A percentile compares a stretch with the other conserved stretches of the same genome.
Conservation (phyloP, 768 basidiomycete genomes). For the Paxillus involutus region DNA sequence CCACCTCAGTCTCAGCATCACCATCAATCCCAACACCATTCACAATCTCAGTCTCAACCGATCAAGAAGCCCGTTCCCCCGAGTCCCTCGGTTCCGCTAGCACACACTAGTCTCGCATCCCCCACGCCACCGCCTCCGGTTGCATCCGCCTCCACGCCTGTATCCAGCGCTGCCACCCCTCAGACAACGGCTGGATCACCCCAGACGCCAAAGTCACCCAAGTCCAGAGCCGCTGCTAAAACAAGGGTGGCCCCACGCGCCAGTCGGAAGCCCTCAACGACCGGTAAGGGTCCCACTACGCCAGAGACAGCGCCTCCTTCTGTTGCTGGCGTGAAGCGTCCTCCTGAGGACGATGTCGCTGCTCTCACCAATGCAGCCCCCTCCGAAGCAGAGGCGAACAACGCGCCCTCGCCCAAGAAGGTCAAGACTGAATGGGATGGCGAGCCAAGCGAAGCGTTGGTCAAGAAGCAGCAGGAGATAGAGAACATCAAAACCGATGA, state of each 20-base stretch:
- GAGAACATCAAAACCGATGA: conserved; percentile 63
- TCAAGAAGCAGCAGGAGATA: conserved; percentile 38
- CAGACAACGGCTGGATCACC: conserved; percentile 52
- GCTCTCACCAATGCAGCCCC: conserved; percentile 30
- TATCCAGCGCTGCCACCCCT: conserved; percentile 41
- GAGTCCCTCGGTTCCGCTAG: conserved; percentile 23
- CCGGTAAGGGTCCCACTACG: conserved; percentile 32
- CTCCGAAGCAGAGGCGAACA: conserved; percentile 31
- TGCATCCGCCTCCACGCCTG: conserved; percentile 51
- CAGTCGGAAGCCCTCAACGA: conserved; percentile 29
- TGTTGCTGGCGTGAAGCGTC: conserved; percentile 33
- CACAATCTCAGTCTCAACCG: conserved; percentile 4
- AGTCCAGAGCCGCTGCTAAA: conserved; percentile 51
- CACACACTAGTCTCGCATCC: conserved; percentile 14
- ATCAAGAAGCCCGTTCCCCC: conserved; percentile 21
- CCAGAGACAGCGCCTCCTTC: conserved; percentile 33
- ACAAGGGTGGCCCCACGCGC: conserved; percentile 35
- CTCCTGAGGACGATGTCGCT: conserved; percentile 33
- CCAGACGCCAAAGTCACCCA: conserved; percentile 71
- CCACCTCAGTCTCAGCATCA: conserved; percentile 8
- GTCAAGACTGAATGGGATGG: conserved; percentile 72
- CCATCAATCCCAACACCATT: conserved; percentile 7
- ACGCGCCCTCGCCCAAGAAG: conserved; percentile 72
- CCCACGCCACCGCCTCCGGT: conserved; percentile 47
- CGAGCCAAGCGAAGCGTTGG: conserved; percentile 49